Evolutionary conservation across 2,329 filamentous ascomycete species (phyloP), one percentile per base, ranked within the genome.

Genomic region (Colletotrichum phormii): DNA sequence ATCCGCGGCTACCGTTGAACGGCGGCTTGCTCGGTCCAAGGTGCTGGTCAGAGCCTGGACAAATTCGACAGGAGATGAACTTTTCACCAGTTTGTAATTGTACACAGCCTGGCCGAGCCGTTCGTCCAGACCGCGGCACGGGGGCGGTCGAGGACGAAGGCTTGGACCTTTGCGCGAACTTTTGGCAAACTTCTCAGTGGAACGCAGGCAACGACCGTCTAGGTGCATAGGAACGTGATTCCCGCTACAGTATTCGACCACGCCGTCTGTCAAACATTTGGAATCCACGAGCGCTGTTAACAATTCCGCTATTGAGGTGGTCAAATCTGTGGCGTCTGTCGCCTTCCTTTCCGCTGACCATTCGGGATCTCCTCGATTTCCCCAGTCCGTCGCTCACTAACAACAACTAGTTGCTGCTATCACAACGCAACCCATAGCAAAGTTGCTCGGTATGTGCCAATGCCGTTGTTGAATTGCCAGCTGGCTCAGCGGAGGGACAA

Each of bases 321-420:
- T 15, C 35, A 24, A 8, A 29, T 31, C 37, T 11, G 24, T 55
- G 55, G 63, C 26, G 63, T 26, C 7, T 46, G 35, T 12, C 31
- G 12, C 13, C 64, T 59, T 70, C 35, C 66, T 61, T 72, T 58
- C 65, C 70, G 55, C 46, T 54, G 65, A 22, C 64, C 6, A 37
- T 15, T 22, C 33, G 51, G 69, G 55, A 46, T 62, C 37, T 31
- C 15, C 29, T 51, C 35, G 33, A n/a, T 12, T 11, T 26, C 15
- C 29, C 9, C 6, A 54, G 58, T 22, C 69, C 58, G 58, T 58
- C 59, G 24, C 15, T 15, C 13, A n/a, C 61, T 53, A 65, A 35
- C 24, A 12, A 22, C n/a, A 15, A 9, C 53, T 31, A 60, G 53
- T 29, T 22, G 18, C 46, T 42, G 18, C 55, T 57, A 64, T 49